phyloP scores from a whole-genome alignment of 1,284 basidiomycete species.

The Ganoderma boninense region DNA sequence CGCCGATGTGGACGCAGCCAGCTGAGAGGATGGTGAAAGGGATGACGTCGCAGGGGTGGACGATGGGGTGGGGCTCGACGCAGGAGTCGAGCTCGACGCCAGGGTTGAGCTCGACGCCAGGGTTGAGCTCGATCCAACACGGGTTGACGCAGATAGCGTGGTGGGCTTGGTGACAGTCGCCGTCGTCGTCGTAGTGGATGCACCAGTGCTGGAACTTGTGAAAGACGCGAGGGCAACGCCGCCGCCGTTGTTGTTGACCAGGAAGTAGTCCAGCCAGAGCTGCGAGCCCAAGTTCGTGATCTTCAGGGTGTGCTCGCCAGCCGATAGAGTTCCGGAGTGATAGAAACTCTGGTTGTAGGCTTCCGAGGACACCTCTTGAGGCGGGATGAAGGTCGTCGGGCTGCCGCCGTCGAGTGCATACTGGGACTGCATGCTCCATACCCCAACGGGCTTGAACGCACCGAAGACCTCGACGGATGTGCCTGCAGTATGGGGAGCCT shows the following conservation, averaged over 20 bases:
- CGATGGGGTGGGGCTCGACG: not conserved
- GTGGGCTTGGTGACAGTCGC: not conserved
- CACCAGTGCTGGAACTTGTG: not conserved
- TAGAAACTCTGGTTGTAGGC: not conserved
- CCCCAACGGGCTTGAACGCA: not conserved
- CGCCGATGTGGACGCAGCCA: not conserved
- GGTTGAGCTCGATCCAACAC: not conserved
- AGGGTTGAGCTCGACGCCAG: too few relatives aligned
- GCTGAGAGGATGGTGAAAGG: not conserved
- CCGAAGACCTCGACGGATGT: slow-evolving; percentile 3
- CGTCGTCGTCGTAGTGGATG: not conserved
- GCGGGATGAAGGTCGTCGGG: not conserved
- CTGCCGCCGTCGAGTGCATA: slow-evolving; percentile 1
- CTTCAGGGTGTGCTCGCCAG: not conserved
- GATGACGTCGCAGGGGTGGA: too few relatives aligned
- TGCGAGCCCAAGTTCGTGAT: slow-evolving; percentile 1
- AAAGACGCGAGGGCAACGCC: not conserved
- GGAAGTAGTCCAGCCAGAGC: not conserved
- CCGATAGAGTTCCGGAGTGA: not conserved
- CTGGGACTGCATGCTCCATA: slow-evolving; percentile 7
- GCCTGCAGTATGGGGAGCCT: not conserved
- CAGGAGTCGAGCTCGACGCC: not conserved
- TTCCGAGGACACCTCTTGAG: not conserved
- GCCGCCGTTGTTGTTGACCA: not conserved
- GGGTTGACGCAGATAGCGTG: not conserved